Conservation (phyloP, 2,329 filamentous ascomycete genomes). For the Pyrenophora graminea region DNA sequence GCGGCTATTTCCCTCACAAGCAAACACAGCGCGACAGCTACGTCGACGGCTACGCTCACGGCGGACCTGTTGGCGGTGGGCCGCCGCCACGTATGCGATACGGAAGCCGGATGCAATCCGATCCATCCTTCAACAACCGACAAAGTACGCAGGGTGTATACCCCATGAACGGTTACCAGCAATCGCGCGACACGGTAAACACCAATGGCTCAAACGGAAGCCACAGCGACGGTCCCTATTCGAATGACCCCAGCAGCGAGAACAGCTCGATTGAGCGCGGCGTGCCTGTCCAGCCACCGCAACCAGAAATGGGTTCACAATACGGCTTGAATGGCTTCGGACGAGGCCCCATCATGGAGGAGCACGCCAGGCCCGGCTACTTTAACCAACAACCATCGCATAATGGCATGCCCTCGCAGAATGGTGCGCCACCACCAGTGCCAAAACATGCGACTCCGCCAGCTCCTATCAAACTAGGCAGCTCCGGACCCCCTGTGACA, state of each 20-base stretch:
- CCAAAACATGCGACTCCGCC: slow-evolving; percentile 27
- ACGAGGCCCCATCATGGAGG: slow-evolving; percentile 48
- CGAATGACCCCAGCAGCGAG: slow-evolving; percentile 89
- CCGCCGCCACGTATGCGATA: slow-evolving; percentile 43
- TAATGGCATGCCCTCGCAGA: slow-evolving; percentile 16
- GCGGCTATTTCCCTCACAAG: slow-evolving; percentile 46
- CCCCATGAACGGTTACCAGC: slow-evolving; percentile 65
- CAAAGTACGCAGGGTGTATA: slow-evolving; percentile 47
- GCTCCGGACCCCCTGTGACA: slow-evolving; percentile 13
- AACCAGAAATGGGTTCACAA: slow-evolving; percentile 45
- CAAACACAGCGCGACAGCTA: slow-evolving; percentile 45
- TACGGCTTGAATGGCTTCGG: slow-evolving; percentile 66
- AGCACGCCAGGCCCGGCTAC: slow-evolving; percentile 33
- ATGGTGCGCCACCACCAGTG: slow-evolving; percentile 16
- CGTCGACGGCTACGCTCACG: slow-evolving; percentile 36
- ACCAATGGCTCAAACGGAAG: slow-evolving; percentile 75
- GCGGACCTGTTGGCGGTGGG: slow-evolving; percentile 43
- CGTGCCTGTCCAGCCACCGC: slow-evolving; percentile 48
- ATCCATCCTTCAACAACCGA: slow-evolving; percentile 47
- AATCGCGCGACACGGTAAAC: slow-evolving; percentile 84
- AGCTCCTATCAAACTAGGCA: slow-evolving; percentile 33
- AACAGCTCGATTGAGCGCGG: slow-evolving; percentile 87
- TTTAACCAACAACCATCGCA: slow-evolving; percentile 15
- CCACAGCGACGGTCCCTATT: slow-evolving; percentile 71
- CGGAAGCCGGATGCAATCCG: slow-evolving; percentile 49